Base-by-base conservation (phyloP, 352 stramenopile species). In the Phytophthora niederhauseri region DNA sequence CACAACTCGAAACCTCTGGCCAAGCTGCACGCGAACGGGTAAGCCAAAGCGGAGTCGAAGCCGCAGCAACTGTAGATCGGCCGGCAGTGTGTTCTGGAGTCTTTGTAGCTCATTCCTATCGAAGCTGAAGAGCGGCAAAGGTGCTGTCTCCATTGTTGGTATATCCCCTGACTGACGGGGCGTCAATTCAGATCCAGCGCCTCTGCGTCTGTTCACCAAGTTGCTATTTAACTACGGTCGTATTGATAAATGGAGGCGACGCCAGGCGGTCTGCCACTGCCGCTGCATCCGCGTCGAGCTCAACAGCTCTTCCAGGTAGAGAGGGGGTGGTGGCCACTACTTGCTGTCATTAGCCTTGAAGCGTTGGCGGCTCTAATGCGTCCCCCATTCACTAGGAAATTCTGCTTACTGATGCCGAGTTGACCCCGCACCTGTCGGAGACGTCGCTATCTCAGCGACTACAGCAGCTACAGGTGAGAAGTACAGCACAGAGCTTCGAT, bases 31-130 rank as follows among this genome's bases (percentile, higher is more conserved):
- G 12, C 6, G 15, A n/a, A 26, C 48, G 1, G 78, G 78, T 9
- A 79, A 51, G 1, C 72, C 76, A 55, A 87, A 86, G 34, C 82
- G 82, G 17, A 89, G 61, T 3, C 82, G 76, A 55, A 91, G 73
- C 0, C 82, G 72, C 14, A 86, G 53, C 24, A 90, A 56, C 19
- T 72, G 61, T 6, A 79, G 48, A 24, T 67, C 48, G 1, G 19
- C 31, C 4, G 73, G 67, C 5, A 78, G 15, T 12, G 61, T 22
- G 11, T 5, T 28, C n/a, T 62, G 51, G 14, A 83, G 26, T 28
- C 14, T n/a, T 4, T 19, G n/a, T 11, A 82, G 51, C 3, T 41
- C 26, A 2, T 61, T 49, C 0, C 2, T 4, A 14, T 77, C 61
- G 28, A 85, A 76, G 14, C 24, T 5, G 20, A 66, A 72, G 3